Evolutionary conservation across 2,329 filamentous ascomycete genomes (phyloP), one percentile per base, ranked within the genome.

Genomic region (Venturia oleaginea): DNA sequence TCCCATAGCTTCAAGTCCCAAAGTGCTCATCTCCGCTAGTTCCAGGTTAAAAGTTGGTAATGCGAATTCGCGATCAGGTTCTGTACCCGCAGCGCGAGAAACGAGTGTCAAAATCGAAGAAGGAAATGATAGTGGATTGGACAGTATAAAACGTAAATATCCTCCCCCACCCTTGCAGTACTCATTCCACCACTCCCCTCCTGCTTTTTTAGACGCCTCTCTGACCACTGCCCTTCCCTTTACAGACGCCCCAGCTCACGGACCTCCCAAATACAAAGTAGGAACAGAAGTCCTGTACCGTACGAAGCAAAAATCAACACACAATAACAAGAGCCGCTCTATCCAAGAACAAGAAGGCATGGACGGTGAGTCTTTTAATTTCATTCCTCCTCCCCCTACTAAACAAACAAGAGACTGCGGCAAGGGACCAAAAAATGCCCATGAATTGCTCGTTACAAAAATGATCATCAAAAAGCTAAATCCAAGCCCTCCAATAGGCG

Each of bases 101-200:
- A 71, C 77, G n/a, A 79, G 76, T 59, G 79, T 81, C n/a, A 82
- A 82, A 68, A 74, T 76, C 59, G 79, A 81, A 68, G 79, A 81
- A 63, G 75, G 74, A 38, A 75, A 72, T 17, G 78, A 79, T 54
- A 76, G 73, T 51, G 77, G 78, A 34, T 75, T 73, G 57, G 75
- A 74, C 22, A 46, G 22, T 67, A 71, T 75, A 63, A 80, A 81
- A 73, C 76, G 77, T 72, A 76, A 76, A 72, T 30, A 43, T 22
- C 22, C 19, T 51, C 62, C 59, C 51, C 38, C 40, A 11, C 42
- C 60, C 27, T 22, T n/a, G 11, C 57, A n/a, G 60, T 24, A 38
- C 19, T 54, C 42, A 55, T 38, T 19, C n/a, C 34, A 37, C 40
- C 27, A 10, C 11, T 62, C 8, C 27, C 27, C 8, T 32, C 24